A percentile compares a stretch with the other conserved stretches of the same genome.
These are phyloP conservation scores for Porphyrellus cyaneotinctus DNA, from an alignment of 768 basidiomycete genomes.

Conservation along the genomic window DNA sequence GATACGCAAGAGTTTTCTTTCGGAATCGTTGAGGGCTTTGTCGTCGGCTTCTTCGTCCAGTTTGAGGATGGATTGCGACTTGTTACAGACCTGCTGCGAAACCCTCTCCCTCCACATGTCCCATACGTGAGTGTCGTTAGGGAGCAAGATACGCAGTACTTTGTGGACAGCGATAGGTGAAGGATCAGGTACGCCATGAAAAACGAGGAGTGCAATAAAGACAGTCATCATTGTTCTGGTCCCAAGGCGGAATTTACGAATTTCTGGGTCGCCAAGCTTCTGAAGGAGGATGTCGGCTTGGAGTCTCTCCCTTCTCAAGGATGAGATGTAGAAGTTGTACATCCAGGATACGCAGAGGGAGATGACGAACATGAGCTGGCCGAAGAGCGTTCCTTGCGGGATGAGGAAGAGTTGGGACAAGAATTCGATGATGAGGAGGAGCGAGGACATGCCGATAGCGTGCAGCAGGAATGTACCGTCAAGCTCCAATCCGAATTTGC, in stretches of 20 bases:
- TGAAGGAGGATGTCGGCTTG: constrained; percentile 22
- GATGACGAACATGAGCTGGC: constrained; percentile 34
- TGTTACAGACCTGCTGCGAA: constrained; percentile 5
- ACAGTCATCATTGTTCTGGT: constrained; percentile 18
- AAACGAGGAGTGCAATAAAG: constrained; percentile 14
- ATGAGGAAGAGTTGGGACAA: constrained; percentile 31
- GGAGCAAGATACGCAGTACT: constrained; percentile 8
- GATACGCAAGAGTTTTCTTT: constrained; percentile 5
- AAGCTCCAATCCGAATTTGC: constrained; percentile 21
- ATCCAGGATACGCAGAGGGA: constrained; percentile 33
- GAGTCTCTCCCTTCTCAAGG: constrained; percentile 26
- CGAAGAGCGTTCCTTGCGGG: constrained; percentile 31
- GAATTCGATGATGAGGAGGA: constrained; percentile 29
- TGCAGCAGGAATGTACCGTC: neutral
- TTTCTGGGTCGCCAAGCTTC: constrained; percentile 9
- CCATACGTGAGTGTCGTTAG: constrained; percentile 24
- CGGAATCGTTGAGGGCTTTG: neutral
- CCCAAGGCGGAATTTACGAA: constrained; percentile 9
- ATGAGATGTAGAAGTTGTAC: constrained; percentile 30
- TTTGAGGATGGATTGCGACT: constrained; percentile 1
- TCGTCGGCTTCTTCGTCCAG: neutral
- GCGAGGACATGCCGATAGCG: constrained; percentile 22
- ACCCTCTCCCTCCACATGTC: constrained; percentile 20
- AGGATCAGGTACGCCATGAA: constrained; percentile 5
- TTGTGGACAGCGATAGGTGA: constrained; percentile 2